Evolutionary conservation across 306 rosid species (phyloP).

Genomic region (Inga leiocalycina): DNA sequence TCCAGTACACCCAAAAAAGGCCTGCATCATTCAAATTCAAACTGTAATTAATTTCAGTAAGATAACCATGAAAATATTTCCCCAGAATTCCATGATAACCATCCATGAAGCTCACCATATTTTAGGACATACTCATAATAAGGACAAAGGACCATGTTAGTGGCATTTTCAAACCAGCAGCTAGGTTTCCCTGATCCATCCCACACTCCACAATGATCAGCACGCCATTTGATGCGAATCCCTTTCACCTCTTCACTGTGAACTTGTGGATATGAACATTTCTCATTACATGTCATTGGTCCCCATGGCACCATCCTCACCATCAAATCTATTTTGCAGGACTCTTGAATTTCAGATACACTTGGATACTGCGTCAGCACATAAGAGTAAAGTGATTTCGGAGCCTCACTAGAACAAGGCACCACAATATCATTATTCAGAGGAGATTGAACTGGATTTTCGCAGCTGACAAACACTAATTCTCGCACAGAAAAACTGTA

Average conservation of each 20-base stretch:
- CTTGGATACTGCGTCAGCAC: neutral
- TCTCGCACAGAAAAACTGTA: neutral
- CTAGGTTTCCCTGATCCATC: neutral
- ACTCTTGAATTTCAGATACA: neutral
- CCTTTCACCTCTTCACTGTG: constrained; percentile 3
- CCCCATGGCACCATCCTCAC: constrained; percentile 1
- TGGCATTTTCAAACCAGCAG: neutral
- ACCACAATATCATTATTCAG: neutral
- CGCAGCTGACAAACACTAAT: neutral
- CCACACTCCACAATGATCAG: neutral
- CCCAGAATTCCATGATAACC: too few relatives aligned
- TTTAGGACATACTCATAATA: too few relatives aligned
- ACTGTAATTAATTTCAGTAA: neutral
- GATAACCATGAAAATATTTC: neutral
- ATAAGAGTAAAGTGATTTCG: neutral
- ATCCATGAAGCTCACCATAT: neutral
- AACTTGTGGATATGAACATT: neutral
- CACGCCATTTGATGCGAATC: constrained; percentile 9
- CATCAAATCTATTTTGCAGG: neutral
- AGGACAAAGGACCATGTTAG: constrained; percentile 13
- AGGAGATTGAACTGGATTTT: neutral
- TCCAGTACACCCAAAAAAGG: rapidly evolving
- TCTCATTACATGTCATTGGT: neutral
- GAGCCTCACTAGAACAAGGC: neutral
- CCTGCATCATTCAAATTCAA: neutral